Evolutionary conservation across 305 asterid genomes (phyloP), one percentile per base, ranked within the genome.

Genomic region (Caryopteris hybrid): DNA sequence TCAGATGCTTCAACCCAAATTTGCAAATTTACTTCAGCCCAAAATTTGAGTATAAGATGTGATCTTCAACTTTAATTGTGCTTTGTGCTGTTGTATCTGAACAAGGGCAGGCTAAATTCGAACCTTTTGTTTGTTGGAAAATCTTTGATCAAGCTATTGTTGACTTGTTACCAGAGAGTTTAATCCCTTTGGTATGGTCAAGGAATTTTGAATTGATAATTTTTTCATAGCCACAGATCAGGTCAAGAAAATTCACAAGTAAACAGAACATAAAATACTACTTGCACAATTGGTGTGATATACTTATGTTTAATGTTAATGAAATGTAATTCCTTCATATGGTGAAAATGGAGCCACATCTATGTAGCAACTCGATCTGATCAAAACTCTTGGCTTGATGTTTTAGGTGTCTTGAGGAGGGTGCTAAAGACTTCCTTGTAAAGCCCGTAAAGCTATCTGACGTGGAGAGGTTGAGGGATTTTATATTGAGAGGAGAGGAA

Each of bases 361-460:
- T n/a, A n/a, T n/a, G n/a, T n/a, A n/a, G n/a, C n/a, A n/a, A n/a
- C n/a, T n/a, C n/a, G n/a, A n/a, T n/a, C n/a, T n/a, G n/a, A n/a
- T n/a, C n/a, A n/a, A n/a, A n/a, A 14, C 7, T 14, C 20, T 10
- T 46, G 34, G 25, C 3, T 9, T 4, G 6, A 8, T 5, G 7
- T 16, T n/a, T 38, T 43, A 89, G 98, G 68, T 93, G 98, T 66
- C 68, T 93, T 61, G 97, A 93, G 68, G 98, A 85, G 76, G 98
- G 98, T 39, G 98, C 98, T 0, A 83, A 90, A 43, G 97, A 88
- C 45, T 93, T 82, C 75, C 92, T 93, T 1, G 81, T 88, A 42
- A 93, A 93, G 87, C 98, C 98, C 0, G 91, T 93, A 5, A 83
- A 88, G 86, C 85, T 93, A 34, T 66, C 95, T 0, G 98, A 93